A percentile compares a stretch with the other conserved stretches of the same genome.
phyloP scores from a whole-genome alignment of 2,329 filamentous ascomycete species.

The Macrophomina pseudophaseolina region DNA sequence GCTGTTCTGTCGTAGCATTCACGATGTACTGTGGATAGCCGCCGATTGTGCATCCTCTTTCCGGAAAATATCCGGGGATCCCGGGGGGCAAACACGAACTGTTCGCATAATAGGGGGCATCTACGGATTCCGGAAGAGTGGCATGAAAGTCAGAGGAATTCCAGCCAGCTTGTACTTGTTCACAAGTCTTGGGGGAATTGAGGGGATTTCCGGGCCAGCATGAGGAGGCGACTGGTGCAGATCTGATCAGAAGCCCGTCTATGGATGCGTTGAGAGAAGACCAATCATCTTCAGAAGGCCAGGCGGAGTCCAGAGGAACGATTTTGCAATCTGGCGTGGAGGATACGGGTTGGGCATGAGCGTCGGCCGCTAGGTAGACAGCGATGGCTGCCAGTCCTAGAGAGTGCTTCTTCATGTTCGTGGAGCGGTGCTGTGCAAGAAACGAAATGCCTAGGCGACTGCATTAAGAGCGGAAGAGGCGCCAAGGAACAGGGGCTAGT shows the following conservation, averaged over 20 bases:
- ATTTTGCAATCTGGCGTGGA: conserved; percentile 49
- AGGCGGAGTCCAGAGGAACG: conserved; percentile 51
- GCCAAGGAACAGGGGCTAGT: too few species aligned
- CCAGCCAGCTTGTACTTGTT: conserved; percentile 37
- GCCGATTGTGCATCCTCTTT: conserved; percentile 32
- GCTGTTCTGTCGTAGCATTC: conserved; percentile 10
- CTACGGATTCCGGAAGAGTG: background rate
- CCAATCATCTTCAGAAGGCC: conserved; percentile 58
- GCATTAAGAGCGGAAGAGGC: too few species aligned
- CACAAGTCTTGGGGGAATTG: conserved; percentile 32
- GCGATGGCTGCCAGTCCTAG: background rate
- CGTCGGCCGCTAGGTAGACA: background rate
- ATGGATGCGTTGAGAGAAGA: conserved; percentile 52
- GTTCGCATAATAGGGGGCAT: conserved; percentile 8
- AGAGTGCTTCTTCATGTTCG: background rate
- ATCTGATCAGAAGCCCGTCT: conserved; percentile 49
- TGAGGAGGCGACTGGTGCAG: conserved; percentile 50
- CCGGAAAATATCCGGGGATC: conserved; percentile 33
- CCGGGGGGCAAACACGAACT: conserved; percentile 40
- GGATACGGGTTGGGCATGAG: background rate
- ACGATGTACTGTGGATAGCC: conserved; percentile 6
- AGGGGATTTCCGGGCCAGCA: conserved; percentile 51
- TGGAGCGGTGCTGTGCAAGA: too few species aligned
- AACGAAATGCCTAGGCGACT: too few species aligned
- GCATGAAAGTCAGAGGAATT: conserved; percentile 39